phyloP scores from a whole-genome alignment of 2,329 filamentous ascomycete genomes.

The Chrysoporthe austroafricana region DNA sequence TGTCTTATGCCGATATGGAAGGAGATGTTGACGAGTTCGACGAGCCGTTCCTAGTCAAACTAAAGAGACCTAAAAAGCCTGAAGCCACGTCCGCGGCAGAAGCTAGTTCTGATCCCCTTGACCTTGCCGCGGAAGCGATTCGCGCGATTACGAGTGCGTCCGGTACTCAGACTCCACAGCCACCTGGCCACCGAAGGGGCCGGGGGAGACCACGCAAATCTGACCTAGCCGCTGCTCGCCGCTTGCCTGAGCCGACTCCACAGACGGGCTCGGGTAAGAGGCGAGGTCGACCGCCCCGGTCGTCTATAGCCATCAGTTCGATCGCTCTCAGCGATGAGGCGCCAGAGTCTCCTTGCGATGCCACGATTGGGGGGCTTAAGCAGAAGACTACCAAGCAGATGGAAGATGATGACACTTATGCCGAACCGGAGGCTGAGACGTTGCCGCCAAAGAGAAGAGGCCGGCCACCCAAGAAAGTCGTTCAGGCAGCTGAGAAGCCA shows the following conservation, averaged over 20 bases:
- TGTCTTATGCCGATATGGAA: conserved; percentile 56
- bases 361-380: conserved; percentile 40
- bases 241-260: conserved; percentile 20
- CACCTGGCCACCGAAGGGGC: conserved; percentile 24
- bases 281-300: conserved; percentile 30
- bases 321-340: conserved; percentile 23
- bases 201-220: conserved; percentile 36
- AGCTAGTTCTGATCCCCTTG: conserved; percentile 35
- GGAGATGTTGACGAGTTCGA: conserved; percentile 48
- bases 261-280: conserved; percentile 27
- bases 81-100: conserved; percentile 19
- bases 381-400: conserved; percentile 41
- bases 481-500: conserved; percentile 12
- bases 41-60: conserved; percentile 37
- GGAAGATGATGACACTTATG: conserved; percentile 26
- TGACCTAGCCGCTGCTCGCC: conserved; percentile 23
- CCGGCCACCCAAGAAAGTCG: conserved; percentile 39
- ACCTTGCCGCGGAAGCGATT: conserved; percentile 40
- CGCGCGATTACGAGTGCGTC: conserved; percentile 34
- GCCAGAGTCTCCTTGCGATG: conserved; percentile 26
- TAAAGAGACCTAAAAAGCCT: conserved; percentile 22
- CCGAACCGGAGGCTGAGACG: neutral
- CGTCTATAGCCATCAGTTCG: conserved; percentile 25
- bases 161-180: neutral
- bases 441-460: conserved; percentile 37